Base-by-base conservation (phyloP, 495 filamentous ascomycete species). In the Achaetomiella virescens region DNA sequence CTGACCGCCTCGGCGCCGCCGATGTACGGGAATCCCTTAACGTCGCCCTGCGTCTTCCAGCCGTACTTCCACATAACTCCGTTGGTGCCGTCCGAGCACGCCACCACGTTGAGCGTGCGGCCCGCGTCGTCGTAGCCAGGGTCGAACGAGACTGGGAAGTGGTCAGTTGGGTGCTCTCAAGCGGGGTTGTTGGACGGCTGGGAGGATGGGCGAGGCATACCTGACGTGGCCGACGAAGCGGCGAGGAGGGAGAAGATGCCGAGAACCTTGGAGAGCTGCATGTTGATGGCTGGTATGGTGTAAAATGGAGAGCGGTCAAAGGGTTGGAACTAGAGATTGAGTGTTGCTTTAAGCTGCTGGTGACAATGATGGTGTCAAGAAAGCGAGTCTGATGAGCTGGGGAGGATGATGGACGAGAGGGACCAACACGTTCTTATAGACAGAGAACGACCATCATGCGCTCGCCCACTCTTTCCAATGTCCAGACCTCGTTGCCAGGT, bases 1-100 rank as follows among this genome's bases (percentile, higher is more conserved):
- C 66, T 60, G 20, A 90, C 75, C 24, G 79, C 81, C 31, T 75
- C 72, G 1, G 78, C 72, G 49, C 82, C 87, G n/a, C 83, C 87
- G 55, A 90, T 81, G 61, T 74, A 68, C 2, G 80, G 77, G 73
- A 83, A 87, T 9, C 47, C 54, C 0, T 78, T 78, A 50, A 88
- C 57, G 11, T 73, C 65, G 49, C 70, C 66, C 67, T 78, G 76
- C 2, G 69, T 72, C 33, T 70, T 51, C 47, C 76, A 72, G 63
- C 68, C 74, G 60, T 77, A 78, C 54, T 75, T 71, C 47, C 75
- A 78, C 50, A 75, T 79, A 53, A 85, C 73, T 33, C 83, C 82
- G 70, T 83, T 83, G 33, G 48, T 27, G 46, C 83, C 83, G 59
- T 84, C 77, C 22, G 78, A 82, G 75, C 83, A 85, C 43, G 80